phyloP scores from a whole-genome alignment of 2,329 filamentous ascomycete genomes.

The Arthrobotrys pseudoclavata region DNA sequence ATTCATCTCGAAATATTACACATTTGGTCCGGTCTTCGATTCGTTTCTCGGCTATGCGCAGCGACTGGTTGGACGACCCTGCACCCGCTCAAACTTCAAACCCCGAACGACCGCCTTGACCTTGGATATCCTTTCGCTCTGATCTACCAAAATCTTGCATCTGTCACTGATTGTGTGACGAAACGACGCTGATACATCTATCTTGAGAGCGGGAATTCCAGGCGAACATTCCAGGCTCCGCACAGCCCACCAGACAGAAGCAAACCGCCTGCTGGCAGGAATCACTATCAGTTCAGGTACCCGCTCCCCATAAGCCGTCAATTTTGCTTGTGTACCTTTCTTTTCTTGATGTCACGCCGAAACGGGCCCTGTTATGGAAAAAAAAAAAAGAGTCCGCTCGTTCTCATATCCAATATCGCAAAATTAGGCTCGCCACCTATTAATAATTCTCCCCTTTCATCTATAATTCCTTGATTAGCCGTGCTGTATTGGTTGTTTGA shows the following conservation, averaged over 20 bases:
- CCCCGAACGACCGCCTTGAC: not conserved
- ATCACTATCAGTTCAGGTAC: conserved; percentile 51
- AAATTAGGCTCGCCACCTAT: conserved; percentile 43
- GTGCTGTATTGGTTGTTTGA: conserved; percentile 38
- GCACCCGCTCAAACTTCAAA: conserved; percentile 21
- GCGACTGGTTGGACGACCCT: conserved; percentile 24
- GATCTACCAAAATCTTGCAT: conserved; percentile 12
- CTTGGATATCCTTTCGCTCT: conserved; percentile 21
- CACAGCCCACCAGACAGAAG: conserved; percentile 18
- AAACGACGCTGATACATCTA: conserved; percentile 47
- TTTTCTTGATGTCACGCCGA: conserved; percentile 21
- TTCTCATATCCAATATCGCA: conserved; percentile 40
- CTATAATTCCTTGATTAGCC: conserved; percentile 23
- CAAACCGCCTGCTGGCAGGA: conserved; percentile 31
- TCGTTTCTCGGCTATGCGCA: conserved; percentile 50
- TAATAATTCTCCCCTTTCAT: conserved; percentile 33
- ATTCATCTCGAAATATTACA: conserved; percentile 38
- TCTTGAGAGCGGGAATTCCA: conserved; percentile 37
- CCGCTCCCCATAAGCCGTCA: conserved; percentile 44
- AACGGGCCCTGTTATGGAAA: conserved; percentile 35
- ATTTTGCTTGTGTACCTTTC: conserved; percentile 18
- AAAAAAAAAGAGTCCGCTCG: conserved; percentile 20
- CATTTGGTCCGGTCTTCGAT: conserved; percentile 24
- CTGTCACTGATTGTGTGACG: conserved; percentile 47
- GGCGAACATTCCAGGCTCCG: conserved; percentile 34